Conservation (phyloP, 1,284 basidiomycete species). For the Ganoderma resinaceum region DNA sequence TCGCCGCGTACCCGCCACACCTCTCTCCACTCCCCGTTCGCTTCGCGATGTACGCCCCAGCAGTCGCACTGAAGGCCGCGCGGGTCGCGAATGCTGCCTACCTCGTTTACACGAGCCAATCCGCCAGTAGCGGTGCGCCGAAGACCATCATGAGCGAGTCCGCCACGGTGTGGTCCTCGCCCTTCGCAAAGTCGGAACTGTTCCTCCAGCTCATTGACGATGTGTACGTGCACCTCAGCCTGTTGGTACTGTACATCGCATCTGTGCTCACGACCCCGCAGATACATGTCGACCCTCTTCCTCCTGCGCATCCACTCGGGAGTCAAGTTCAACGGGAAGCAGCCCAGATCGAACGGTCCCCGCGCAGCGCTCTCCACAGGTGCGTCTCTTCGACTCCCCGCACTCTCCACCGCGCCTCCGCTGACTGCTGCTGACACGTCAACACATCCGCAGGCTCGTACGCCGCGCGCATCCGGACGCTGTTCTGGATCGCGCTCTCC, state of each 20-base stretch:
- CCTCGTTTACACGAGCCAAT: neutral
- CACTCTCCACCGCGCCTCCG: neutral
- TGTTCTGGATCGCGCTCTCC: conserved; percentile 42
- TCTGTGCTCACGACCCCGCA: neutral
- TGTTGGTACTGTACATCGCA: neutral
- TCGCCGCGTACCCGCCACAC: conserved; percentile 32
- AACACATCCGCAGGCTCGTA: neutral
- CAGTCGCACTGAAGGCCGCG: neutral
- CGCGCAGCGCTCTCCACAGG: neutral
- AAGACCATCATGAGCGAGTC: neutral
- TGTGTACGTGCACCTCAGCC: neutral
- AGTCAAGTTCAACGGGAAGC: neutral
- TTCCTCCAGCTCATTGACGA: neutral
- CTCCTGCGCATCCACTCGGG: neutral
- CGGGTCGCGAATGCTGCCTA: neutral
- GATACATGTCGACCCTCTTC: neutral
- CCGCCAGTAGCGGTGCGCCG: neutral
- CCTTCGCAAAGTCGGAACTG: neutral
- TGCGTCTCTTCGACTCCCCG: neutral
- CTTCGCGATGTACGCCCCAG: conserved; percentile 12
- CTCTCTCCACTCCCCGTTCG: neutral
- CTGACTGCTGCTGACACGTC: rapidly evolving
- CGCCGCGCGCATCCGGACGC: conserved; percentile 13
- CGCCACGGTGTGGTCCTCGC: neutral
- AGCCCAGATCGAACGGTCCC: neutral